Percentiles rank a stretch among this genome's conserved stretches.
Conservation (phyloP, 805 yeast genomes). For the Lipomyces orientalis region DNA sequence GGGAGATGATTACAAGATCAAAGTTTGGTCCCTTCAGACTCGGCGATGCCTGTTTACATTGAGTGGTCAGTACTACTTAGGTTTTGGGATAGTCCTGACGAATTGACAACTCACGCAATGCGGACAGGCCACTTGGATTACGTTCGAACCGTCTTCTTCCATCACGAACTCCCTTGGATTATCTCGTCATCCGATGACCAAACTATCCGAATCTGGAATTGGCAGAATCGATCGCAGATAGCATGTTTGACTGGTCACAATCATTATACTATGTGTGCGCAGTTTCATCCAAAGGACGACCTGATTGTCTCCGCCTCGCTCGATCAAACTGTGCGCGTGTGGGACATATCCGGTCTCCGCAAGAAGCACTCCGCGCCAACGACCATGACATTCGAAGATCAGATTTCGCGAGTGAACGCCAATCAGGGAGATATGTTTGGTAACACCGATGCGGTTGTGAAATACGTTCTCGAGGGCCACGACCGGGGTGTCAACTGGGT, state of each 20-base stretch:
- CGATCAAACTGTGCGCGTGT: conserved; percentile 98
- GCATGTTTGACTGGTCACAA: conserved; percentile 98
- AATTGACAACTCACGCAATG: conserved; percentile 1
- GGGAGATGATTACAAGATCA: conserved; percentile 94
- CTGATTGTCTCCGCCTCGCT: conserved; percentile 92
- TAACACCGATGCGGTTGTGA: conserved; percentile 89
- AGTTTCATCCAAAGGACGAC: conserved; percentile 95
- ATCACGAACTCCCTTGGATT: conserved; percentile 96
- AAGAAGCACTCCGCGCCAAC: conserved; percentile 88
- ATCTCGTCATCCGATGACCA: conserved; percentile 96
- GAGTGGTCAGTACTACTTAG: conserved; percentile 44
- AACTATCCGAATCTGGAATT: conserved; percentile 98
- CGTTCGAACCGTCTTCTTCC: conserved; percentile 92
- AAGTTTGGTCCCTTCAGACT: conserved; percentile 94
- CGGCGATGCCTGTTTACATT: conserved; percentile 91
- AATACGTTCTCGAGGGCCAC: conserved; percentile 96
- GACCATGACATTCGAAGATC: conserved; percentile 49
- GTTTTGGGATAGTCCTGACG: background rate
- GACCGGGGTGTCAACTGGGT: conserved; percentile 99
- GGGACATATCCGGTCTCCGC: conserved; percentile 96
- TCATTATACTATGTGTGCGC: conserved; percentile 98
- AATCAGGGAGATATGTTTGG: conserved; percentile 76
- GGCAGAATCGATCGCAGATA: conserved; percentile 98
- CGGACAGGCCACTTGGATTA: conserved; percentile 86
- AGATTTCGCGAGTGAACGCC: conserved; percentile 59